These are phyloP conservation scores for Coemansia sp. DNA, from an alignment of 192 early-diverging fungal genomes.

Conservation along the genomic window DNA sequence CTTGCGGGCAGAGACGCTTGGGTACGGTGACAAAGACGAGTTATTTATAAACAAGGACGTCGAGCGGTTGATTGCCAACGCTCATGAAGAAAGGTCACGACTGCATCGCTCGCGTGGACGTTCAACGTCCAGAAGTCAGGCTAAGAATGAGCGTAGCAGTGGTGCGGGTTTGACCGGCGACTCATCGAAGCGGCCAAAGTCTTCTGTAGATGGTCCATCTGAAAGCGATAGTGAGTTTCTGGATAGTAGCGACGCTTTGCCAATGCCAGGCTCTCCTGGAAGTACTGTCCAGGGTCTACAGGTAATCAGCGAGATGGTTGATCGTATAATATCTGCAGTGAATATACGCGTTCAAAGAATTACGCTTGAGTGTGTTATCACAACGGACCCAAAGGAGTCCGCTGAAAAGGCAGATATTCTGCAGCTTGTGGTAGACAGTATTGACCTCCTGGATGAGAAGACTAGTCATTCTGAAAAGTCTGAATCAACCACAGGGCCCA, in stretches of 20 bases:
- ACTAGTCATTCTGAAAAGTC: constrained; percentile 16
- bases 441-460: constrained; percentile 48
- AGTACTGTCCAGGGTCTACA: constrained; percentile 65
- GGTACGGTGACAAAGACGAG: constrained; percentile 64
- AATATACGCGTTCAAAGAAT: constrained; percentile 63
- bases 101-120: constrained; percentile 28
- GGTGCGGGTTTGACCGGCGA: not conserved
- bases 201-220: not conserved
- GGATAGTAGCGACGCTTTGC: constrained; percentile 29
- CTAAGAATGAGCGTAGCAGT: not conserved
- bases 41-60: constrained; percentile 54
- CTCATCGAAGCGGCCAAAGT: not conserved
- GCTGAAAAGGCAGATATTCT: constrained; percentile 27
- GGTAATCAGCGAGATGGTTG: constrained; percentile 76
- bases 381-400: constrained; percentile 25
- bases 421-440: constrained; percentile 47
- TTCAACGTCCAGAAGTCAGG: not conserved
- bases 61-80: constrained; percentile 49
- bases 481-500: constrained; percentile 2
- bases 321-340: constrained; percentile 78
- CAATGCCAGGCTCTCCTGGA: constrained; percentile 37
- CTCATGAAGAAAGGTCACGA: constrained; percentile 47
- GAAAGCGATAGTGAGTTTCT: constrained; percentile 28
- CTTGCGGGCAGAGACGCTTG: constrained; percentile 63
- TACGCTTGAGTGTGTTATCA: constrained; percentile 29